Conservation (phyloP, 2,329 filamentous ascomycete species). For the Alternaria triticimaculans region DNA sequence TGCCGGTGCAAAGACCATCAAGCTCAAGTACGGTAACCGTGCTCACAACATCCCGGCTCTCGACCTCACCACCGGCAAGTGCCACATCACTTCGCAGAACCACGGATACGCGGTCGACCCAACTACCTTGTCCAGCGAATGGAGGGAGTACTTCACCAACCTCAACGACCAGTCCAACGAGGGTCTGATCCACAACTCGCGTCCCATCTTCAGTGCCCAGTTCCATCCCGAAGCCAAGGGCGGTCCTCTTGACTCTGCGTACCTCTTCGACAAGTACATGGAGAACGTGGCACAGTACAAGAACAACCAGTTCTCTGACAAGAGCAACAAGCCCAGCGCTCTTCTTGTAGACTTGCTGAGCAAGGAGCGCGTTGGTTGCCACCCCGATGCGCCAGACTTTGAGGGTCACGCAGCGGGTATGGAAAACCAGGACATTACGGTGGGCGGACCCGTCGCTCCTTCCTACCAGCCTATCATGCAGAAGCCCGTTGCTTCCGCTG, state of each 20-base stretch:
- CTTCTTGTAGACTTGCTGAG: constrained; percentile 88
- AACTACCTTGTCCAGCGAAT: constrained; percentile 79
- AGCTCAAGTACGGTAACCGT: constrained; percentile 99
- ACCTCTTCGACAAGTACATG: constrained; percentile 96
- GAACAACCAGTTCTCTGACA: constrained; percentile 74
- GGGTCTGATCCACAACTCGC: constrained; percentile 93
- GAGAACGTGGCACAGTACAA: constrained; percentile 91
- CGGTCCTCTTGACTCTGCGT: constrained; percentile 92
- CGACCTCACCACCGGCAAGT: constrained; percentile 92
- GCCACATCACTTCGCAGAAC: constrained; percentile 98
- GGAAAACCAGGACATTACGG: constrained; percentile 36
- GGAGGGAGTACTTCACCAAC: constrained; percentile 99
- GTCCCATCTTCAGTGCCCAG: constrained; percentile 97
- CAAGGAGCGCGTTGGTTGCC: constrained; percentile 92
- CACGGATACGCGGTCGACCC: constrained; percentile 96
- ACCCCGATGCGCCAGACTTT: constrained; percentile 49
- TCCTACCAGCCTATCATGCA: constrained; percentile 41
- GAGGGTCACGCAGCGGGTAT: constrained; percentile 38
- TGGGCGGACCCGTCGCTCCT: constrained; percentile 38
- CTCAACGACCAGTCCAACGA: constrained; percentile 98
- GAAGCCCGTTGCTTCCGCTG: constrained; percentile 41
- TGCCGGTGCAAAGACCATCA: constrained; percentile 86
- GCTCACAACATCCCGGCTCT: constrained; percentile 98
- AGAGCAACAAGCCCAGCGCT: constrained; percentile 86
- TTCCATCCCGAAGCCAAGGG: constrained; percentile 99